Base-by-base conservation (phyloP, 2,329 filamentous ascomycete species). In the Verticillium nubilum region DNA sequence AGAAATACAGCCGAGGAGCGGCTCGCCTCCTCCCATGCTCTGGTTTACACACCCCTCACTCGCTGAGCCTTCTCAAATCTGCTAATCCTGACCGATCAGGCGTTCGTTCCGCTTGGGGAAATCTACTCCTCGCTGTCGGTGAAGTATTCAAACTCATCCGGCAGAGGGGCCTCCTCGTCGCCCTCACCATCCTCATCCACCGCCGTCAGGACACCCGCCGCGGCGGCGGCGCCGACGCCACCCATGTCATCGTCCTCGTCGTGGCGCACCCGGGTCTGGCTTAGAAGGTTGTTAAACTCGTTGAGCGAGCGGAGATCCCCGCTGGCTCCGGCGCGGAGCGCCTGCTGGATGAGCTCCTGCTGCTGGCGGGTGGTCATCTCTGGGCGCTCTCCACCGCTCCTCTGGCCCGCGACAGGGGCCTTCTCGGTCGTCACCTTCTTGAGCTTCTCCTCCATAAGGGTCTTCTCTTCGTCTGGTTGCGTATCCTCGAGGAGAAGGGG, bases 401-500 rank as follows among this genome's bases (percentile, higher is more conserved):
- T 65, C 58, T 75, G 74, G n/a, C 75, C 69, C 1, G 80, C 82
- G 2, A 86, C 80, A 2, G 84, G 83, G 0, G 86, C 85, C 59
- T 82, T 85, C 67, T 88, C 86, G 0, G 80, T 85, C 1, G 82
- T 82, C 4, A 83, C 82, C 74, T 96, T 97, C 82, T 93, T 95
- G 50, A 96, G 85, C 79, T 96, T 97, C 74, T 98, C 86, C 73
- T 98, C 95, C 54, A 99, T 84, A 7, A 95, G 82, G 19, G 86
- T 80, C 73, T 96, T 96, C 54, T 87, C 76, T 72, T 96, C 89
- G 1, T 86, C 84, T 0, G 92, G 90, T 65, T 88, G 84, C 15
- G 88, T 92, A 72, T 99, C 95, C 59, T 91, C 82, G 25, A 99
- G 86, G n/a, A 99, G 83, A 33, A 98, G 87, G 37, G 96, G 92